phyloP scores from a whole-genome alignment of 2,329 filamentous ascomycete genomes.

The Trichophyton verrucosum region DNA sequence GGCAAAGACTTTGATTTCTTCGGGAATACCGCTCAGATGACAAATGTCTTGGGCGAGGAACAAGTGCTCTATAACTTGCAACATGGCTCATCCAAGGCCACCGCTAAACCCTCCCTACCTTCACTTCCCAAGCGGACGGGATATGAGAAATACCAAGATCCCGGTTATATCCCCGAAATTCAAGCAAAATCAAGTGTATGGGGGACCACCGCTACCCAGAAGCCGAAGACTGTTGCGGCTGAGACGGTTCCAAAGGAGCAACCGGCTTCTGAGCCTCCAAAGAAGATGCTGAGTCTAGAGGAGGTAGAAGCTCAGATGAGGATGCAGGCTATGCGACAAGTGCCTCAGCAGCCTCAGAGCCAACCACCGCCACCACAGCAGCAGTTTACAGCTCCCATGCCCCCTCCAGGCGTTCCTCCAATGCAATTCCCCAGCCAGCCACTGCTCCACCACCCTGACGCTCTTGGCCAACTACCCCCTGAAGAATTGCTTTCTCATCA shows the following conservation, averaged over 20 bases:
- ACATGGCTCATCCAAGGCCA: conserved; percentile 33
- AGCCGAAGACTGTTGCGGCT: conserved; percentile 22
- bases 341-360: conserved; percentile 20
- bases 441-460: conserved; percentile 5
- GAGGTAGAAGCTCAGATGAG: conserved; percentile 94
- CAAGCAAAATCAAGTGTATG: conserved; percentile 89
- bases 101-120: conserved; percentile 21
- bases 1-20: conserved; percentile 98
- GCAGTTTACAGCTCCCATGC: neutral
- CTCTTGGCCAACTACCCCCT: conserved; percentile 22
- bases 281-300: conserved; percentile 88
- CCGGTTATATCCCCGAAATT: conserved; percentile 74
- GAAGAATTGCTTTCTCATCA: conserved; percentile 42
- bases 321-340: conserved; percentile 16
- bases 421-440: conserved; percentile 11
- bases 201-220: conserved; percentile 56
- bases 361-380: conserved; percentile 16
- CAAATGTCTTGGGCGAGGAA: conserved; percentile 79
- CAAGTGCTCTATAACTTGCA: conserved; percentile 72
- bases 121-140: conserved; percentile 59
- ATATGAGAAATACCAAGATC: conserved; percentile 82
- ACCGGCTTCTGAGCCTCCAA: conserved; percentile 29
- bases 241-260: conserved; percentile 3
- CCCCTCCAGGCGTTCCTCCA: neutral
- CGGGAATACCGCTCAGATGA: conserved; percentile 76